Evolutionary conservation across 225 moss, liverwort and hornwort species (phyloP).

Genomic region (Neckera pumila): DNA sequence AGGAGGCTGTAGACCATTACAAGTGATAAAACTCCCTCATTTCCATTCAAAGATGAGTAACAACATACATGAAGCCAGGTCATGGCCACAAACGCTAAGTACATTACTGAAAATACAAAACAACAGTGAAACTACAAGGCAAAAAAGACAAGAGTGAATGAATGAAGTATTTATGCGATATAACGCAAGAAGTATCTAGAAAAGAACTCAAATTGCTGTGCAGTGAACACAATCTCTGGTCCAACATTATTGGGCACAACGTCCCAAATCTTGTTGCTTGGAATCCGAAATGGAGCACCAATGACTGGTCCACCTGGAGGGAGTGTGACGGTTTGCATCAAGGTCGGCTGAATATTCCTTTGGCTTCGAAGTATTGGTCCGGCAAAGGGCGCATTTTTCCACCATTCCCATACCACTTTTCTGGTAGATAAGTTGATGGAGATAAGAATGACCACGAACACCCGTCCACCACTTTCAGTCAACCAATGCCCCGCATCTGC

Average conservation of each 20-base stretch:
- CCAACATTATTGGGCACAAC: neutral
- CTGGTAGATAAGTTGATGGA: neutral
- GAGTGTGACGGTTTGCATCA: neutral
- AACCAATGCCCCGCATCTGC: neutral
- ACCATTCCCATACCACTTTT: accelerated
- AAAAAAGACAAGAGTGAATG: too few species aligned
- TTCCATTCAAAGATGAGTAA: too few species aligned
- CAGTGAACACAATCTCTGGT: too few species aligned
- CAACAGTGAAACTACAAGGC: too few species aligned
- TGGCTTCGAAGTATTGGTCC: accelerated
- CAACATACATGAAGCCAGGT: too few species aligned
- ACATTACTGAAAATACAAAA: too few species aligned
- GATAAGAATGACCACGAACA: neutral
- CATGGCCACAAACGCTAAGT: too few species aligned
- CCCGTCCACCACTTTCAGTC: accelerated
- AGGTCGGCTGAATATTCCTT: accelerated
- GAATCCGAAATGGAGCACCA: neutral
- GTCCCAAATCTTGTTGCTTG: neutral
- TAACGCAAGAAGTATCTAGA: accelerated
- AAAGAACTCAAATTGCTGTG: accelerated
- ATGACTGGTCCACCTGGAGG: accelerated
- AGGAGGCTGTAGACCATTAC: too few species aligned
- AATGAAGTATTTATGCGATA: too few species aligned
- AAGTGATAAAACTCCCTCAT: too few species aligned
- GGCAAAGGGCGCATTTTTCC: accelerated